Percentiles rank a stretch among this genome's conserved stretches.
phyloP scores from a whole-genome alignment of 1,139 yeast genomes.

The Suhomyces ambrosiae region DNA sequence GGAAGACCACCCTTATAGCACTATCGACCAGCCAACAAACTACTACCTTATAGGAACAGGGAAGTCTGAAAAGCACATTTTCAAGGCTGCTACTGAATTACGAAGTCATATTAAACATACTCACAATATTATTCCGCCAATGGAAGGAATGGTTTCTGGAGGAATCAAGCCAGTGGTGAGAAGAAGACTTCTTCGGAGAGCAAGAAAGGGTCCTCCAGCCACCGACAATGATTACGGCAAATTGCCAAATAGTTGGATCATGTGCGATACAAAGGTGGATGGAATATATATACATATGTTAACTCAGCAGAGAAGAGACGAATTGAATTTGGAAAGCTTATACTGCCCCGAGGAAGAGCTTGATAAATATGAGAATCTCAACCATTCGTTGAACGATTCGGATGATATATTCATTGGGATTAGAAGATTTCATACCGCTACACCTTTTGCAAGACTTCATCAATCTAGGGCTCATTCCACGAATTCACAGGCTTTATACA shows the following conservation, averaged over 20 bases:
- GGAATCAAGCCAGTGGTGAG: slow-evolving; percentile 59
- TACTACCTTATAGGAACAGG: slow-evolving; percentile 76
- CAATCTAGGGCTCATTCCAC: too few species aligned
- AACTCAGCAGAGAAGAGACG: slow-evolving; percentile 66
- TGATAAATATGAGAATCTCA: slow-evolving; percentile 25
- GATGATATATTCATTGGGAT: slow-evolving; percentile 56
- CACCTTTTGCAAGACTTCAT: slow-evolving; percentile 17
- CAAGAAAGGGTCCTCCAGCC: slow-evolving; percentile 54
- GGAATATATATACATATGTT: slow-evolving; percentile 70
- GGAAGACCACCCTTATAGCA: slow-evolving; percentile 43
- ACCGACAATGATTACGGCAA: slow-evolving; percentile 61
- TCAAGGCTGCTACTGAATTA: slow-evolving; percentile 67
- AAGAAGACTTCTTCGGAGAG: slow-evolving; percentile 63
- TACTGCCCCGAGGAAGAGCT: slow-evolving; percentile 57
- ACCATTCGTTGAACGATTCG: slow-evolving; percentile 18
- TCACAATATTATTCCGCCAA: slow-evolving; percentile 43
- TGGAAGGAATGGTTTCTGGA: slow-evolving; percentile 74
- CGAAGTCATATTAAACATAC: slow-evolving; percentile 39
- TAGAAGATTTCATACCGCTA: slow-evolving; percentile 40
- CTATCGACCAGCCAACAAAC: slow-evolving; percentile 36
- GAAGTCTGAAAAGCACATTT: slow-evolving; percentile 73
- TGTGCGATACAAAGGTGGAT: slow-evolving; percentile 67
- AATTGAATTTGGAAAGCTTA: slow-evolving; percentile 68
- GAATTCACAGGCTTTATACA: too few species aligned
- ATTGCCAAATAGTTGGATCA: slow-evolving; percentile 73